phyloP scores from a whole-genome alignment of 306 rosid genomes.

The Rosa rugosa region DNA sequence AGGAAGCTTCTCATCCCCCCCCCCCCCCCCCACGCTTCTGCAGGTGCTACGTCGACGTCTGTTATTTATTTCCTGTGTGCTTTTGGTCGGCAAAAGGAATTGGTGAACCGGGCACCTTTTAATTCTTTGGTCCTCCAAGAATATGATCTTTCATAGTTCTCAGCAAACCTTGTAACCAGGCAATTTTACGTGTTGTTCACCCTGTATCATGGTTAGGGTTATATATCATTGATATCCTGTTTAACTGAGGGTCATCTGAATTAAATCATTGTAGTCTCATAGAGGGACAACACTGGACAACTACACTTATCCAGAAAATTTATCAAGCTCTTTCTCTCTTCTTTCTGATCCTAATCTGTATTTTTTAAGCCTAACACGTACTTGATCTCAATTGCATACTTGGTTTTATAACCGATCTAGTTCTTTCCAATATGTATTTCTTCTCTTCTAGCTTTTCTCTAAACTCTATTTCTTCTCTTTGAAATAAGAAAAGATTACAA shows the following conservation, averaged over 20 bases:
- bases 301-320: background rate
- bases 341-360: background rate
- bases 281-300: too few species aligned
- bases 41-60: background rate
- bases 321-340: background rate
- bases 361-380: background rate
- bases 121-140: background rate
- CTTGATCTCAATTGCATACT: too few species aligned
- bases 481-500: too few species aligned
- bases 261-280: background rate
- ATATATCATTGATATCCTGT: background rate
- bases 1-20: constrained; percentile 4
- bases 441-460: too few species aligned
- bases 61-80: background rate
- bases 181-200: background rate
- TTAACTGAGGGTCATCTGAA: background rate
- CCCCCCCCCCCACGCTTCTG: background rate
- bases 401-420: too few species aligned
- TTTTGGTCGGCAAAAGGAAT: background rate
- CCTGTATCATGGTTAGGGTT: background rate
- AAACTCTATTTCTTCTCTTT: too few species aligned
- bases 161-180: background rate
- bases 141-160: background rate
- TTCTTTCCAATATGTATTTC: too few species aligned
- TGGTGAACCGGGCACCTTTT: background rate